A percentile compares a stretch with the other conserved stretches of the same genome.
phyloP scores from a whole-genome alignment of 73 alveolate genomes.

The Tetrahymena thermophila region DNA sequence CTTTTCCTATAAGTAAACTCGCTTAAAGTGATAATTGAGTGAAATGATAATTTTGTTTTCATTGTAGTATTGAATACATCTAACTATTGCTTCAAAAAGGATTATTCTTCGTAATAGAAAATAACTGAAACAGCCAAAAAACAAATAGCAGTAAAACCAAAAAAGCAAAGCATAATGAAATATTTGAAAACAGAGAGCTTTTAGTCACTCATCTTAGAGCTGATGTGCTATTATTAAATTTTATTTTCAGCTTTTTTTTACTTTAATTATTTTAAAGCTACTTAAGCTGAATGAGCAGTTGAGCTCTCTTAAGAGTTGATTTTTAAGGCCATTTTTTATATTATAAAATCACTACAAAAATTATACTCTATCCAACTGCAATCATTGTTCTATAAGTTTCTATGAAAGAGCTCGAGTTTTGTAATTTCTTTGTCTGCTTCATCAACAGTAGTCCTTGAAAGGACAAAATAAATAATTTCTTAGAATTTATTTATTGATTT shows the following conservation, averaged over 20 bases:
- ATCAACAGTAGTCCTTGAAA: neutral
- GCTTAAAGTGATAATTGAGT: neutral
- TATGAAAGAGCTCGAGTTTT: neutral
- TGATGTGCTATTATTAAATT: neutral
- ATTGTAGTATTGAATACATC: neutral
- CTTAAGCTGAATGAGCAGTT: neutral
- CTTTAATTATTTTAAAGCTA: no score
- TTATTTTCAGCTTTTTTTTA: no score
- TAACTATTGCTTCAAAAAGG: neutral
- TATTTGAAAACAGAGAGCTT: neutral
- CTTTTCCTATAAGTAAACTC: neutral
- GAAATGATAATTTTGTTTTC: neutral
- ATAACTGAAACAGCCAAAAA: neutral
- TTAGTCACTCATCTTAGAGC: neutral
- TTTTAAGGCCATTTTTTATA: no score
- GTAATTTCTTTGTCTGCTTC: neutral
- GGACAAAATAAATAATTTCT: neutral
- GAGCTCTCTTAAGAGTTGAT: neutral
- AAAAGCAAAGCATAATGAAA: neutral
- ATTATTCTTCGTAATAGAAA: neutral
- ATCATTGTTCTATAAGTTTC: neutral
- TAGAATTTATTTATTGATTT: neutral
- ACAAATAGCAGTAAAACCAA: neutral
- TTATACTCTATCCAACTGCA: neutral
- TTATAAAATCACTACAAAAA: neutral